A percentile compares a stretch with the other conserved stretches of the same genome.
phyloP scores from a whole-genome alignment of 768 basidiomycete genomes.

The Paxillus rubicundulus region DNA sequence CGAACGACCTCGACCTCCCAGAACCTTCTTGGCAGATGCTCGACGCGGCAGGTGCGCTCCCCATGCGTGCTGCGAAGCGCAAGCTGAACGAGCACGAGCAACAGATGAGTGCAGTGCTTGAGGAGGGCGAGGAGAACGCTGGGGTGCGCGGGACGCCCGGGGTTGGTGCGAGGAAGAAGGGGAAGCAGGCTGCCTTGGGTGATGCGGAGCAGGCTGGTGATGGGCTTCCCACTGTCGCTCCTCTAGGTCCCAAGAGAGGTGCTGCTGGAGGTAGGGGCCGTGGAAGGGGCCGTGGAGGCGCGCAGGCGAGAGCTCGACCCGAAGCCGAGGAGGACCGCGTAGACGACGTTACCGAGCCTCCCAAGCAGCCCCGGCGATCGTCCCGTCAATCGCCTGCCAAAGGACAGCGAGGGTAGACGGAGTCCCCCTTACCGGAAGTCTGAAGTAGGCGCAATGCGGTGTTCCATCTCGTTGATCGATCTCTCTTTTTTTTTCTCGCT shows the following conservation, averaged over 20 bases:
- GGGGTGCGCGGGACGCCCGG: neutral
- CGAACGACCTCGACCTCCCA: conserved; percentile 37
- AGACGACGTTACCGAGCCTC: conserved; percentile 23
- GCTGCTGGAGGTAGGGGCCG: conserved; percentile 7
- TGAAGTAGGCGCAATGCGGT: neutral
- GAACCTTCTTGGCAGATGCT: conserved; percentile 63
- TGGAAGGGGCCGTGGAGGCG: conserved; percentile 20
- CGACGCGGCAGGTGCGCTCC: conserved; percentile 20
- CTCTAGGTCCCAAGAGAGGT: conserved; percentile 10
- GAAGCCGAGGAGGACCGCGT: conserved; percentile 27
- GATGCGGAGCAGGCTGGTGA: conserved; percentile 20
- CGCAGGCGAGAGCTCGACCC: conserved; percentile 16
- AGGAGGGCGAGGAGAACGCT: conserved; percentile 14
- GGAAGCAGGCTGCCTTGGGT: conserved; percentile 12
- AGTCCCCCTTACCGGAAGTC: neutral
- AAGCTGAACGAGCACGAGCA: conserved; percentile 32
- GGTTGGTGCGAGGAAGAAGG: conserved; percentile 23
- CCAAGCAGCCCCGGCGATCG: conserved; percentile 32
- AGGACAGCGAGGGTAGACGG: conserved; percentile 14
- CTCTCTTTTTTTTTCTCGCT: neutral
- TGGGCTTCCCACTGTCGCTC: neutral
- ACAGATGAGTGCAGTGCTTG: conserved; percentile 27
- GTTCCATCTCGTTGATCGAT: conserved; percentile 6
- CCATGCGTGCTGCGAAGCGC: conserved; percentile 35
- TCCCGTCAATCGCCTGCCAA: conserved; percentile 35